Base-by-base conservation (phyloP, 106 monocot species). In the Cymbidium sinense region DNA sequence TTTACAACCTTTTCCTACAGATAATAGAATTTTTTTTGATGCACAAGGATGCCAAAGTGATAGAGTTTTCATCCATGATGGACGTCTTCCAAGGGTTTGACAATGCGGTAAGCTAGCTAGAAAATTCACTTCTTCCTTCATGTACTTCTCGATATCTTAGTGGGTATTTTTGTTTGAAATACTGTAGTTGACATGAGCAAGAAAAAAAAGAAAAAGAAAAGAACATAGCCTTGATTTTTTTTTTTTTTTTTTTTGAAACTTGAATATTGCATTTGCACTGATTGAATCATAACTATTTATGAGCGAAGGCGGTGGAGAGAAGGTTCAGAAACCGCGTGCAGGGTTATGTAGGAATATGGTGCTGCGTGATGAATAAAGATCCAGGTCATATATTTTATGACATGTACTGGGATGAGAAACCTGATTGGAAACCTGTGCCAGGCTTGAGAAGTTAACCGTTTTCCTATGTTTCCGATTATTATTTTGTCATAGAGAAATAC, bases 381-480 rank as follows among this genome's bases (percentile, higher is more conserved):
- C 84, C 84, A 30, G 96, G 96, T 5, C 96, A 96, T 81, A 91
- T 93, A 86, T 96, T 88, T 77, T 93, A 96, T 70, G 93, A 96
- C 64, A 93, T 96, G 83, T 91, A 85, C 73, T 96, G 93, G 96
- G 96, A 93, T 80, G 93, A 96, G 82, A 96, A 96, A 55, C 93
- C 91, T 71, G 93, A 80, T 12, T 96, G 96, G 96, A 93, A 89
- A 81, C 96, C 96, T 0, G 80, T 87, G 41, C 91, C 96, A 21
- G 76, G 81, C 79, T 0, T 77, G 75, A 4, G 82, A 86, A 83
- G 91, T 89, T 37, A 88, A 93, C 41, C 96, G 79, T 73, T 93
- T 89, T 17, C 91, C 96, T 70, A 80, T 78, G 84, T 58, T 85
- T 76, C 55, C 11, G 10, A 50, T 47, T 13, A 74, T 88, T 98